Conservation (phyloP, 768 basidiomycete genomes). For the Vishniacozyma victoriae region DNA sequence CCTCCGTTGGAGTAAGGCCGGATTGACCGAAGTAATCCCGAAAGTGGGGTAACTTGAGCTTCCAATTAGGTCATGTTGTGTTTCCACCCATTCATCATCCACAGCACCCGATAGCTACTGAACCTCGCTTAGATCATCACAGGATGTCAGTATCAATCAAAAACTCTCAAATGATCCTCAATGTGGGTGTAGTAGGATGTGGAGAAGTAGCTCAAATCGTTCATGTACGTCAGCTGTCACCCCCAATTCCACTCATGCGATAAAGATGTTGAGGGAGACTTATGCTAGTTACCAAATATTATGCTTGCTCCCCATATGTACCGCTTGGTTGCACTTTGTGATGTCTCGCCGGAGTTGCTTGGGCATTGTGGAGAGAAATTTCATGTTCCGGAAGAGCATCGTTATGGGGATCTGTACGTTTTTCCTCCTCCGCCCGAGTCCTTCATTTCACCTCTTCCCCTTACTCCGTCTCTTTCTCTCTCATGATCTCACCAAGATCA, state of each 20-base stretch:
- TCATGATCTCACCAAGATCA: background rate
- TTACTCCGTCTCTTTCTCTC: no score
- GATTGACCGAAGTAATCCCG: no score
- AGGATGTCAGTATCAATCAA: no score
- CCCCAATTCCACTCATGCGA: no score
- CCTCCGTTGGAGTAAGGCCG: no score
- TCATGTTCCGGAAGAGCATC: slow-evolving; percentile 7
- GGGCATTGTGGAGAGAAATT: slow-evolving; percentile 18
- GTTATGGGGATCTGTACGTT: no score
- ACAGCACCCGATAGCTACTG: no score
- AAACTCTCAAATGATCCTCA: slow-evolving; percentile 7
- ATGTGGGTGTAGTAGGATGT: slow-evolving; percentile 27
- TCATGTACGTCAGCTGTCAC: slow-evolving; percentile 5
- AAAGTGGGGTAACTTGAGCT: no score
- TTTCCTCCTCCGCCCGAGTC: slow-evolving; percentile 20
- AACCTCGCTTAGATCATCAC: no score
- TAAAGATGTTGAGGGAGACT: no score
- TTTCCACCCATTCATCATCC: no score
- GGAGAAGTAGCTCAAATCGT: slow-evolving; percentile 24
- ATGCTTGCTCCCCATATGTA: slow-evolving; percentile 14
- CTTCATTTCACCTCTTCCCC: background rate
- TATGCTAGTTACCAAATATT: slow-evolving; percentile 23
- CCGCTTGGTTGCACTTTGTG: slow-evolving; percentile 22
- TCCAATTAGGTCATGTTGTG: no score
- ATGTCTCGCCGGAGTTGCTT: slow-evolving; percentile 17